Evolutionary conservation across 1,284 basidiomycete species (phyloP).

Genomic region (Puccinia novopanici): DNA sequence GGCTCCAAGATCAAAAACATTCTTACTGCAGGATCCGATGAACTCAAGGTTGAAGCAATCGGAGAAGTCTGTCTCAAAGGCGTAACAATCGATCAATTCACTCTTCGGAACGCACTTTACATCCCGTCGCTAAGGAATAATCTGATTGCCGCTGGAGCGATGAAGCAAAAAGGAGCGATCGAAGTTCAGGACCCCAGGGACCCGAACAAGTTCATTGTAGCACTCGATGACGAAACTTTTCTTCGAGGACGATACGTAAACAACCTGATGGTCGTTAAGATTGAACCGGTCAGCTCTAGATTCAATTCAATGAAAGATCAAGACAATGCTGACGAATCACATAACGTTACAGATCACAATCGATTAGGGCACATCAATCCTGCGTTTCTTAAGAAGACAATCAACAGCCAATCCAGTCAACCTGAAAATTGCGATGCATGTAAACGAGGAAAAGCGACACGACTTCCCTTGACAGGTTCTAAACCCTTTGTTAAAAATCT

Average conservation of each 20-base stretch:
- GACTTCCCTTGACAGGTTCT: too few relatives aligned
- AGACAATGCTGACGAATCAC: not conserved
- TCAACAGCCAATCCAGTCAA: too few relatives aligned
- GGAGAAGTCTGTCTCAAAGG: not conserved
- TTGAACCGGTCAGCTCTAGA: slow-evolving; percentile 6
- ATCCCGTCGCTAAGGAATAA: not conserved
- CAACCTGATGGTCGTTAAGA: not conserved
- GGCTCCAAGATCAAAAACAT: not conserved
- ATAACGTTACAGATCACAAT: not conserved
- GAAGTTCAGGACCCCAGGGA: not conserved
- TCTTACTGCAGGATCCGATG: not conserved
- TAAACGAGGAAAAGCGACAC: too few relatives aligned
- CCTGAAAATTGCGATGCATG: too few relatives aligned
- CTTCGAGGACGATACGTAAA: not conserved
- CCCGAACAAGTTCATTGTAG: not conserved
- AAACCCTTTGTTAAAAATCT: not conserved
- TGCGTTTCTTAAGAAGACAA: not conserved
- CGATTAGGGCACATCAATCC: slow-evolving; percentile 14
- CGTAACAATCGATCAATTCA: not conserved
- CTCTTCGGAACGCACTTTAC: not conserved
- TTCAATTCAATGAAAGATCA: too few relatives aligned
- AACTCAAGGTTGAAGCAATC: not conserved
- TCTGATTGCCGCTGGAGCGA: not conserved
- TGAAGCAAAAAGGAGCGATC: slow-evolving; percentile 6
- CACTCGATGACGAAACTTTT: not conserved